Base-by-base conservation (phyloP, 139 green algal genomes). In the Microglena sp. region DNA sequence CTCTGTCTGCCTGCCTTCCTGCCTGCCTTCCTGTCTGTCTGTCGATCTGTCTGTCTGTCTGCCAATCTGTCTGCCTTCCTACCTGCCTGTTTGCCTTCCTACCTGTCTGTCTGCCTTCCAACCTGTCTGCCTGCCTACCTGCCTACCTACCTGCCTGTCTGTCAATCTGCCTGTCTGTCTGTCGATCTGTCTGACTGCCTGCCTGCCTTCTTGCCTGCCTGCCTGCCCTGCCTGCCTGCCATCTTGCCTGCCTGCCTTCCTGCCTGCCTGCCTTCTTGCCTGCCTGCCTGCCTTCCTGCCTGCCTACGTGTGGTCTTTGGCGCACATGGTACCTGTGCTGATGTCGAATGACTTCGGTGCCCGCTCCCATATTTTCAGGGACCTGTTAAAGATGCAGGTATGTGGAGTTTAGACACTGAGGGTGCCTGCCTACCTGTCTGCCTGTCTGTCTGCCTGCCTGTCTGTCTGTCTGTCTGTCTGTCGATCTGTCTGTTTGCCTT, bases 261-360 rank as follows among this genome's bases (percentile, higher is more conserved):
- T 8, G 11, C 40, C 8, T 11, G 8, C 40, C 8, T 46, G 40
- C 40, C 8, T 11, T 46, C 40, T 46, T n/a, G 40, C 40, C n/a
- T n/a, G n/a, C n/a, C n/a, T n/a, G n/a, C n/a, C n/a, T n/a, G n/a
- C n/a, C n/a, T n/a, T n/a, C n/a, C n/a, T n/a, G n/a, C n/a, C n/a
- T n/a, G n/a, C n/a, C 40, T 74, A 73, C 32, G 72, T 85, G 8
- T 89, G 82, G 82, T 68, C 74, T 0, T 58, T 89, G 62, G 77
- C 72, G 11, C 57, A 67, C 5, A 62, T 60, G 18, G 69, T 79
- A 3, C 66, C 74, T 29, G 81, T 64, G 3, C 60, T 85, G 11
- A 86, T 76, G 1, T 57, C 44, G 7, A n/a, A 30, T n/a, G 35
- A 59, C 8, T 28, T 66, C 0, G 35, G 26, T 11, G 43, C 71